These are phyloP conservation scores for Excoecaria agallocha DNA, from an alignment of 345 rosid species.

Conservation along the genomic window DNA sequence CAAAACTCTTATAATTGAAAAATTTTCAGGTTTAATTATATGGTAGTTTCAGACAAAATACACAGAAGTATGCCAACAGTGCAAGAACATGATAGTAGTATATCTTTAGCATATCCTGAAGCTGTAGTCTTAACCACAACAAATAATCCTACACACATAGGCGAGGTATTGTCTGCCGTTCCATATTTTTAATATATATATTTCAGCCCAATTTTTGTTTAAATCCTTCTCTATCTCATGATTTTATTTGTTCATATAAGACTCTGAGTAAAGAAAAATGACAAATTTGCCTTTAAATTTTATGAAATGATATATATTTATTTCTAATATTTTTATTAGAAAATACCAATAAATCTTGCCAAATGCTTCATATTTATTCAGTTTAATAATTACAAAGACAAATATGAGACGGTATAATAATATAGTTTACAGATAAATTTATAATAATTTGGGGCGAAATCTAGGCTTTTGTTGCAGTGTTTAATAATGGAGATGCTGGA, in stretches of 20 bases:
- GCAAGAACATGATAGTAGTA: constrained; percentile 3
- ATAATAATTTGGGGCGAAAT: no score
- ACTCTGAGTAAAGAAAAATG: no score
- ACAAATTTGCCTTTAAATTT: no score
- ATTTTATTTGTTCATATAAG: no score
- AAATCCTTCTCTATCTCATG: no score
- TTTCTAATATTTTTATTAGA: no score
- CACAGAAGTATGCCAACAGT: constrained; percentile 22
- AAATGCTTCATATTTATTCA: no score
- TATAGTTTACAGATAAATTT: no score
- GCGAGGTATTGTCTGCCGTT: constrained; percentile 8
- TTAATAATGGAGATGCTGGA: not conserved
- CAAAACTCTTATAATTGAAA: not conserved
- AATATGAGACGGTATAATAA: no score
- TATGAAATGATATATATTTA: no score
- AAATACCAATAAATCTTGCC: no score
- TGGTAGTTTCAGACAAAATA: constrained; percentile 10
- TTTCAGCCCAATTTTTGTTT: not conserved
- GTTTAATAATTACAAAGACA: no score
- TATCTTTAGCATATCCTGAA: constrained; percentile 18
- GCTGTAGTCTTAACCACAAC: constrained; percentile 15
- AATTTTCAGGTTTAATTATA: not conserved
- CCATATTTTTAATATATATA: not conserved
- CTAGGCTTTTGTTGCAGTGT: not conserved
- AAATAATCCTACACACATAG: not conserved